Base-by-base conservation (phyloP, 371 early-diverging fungal species). In the Vairimorpha necatrix region DNA sequence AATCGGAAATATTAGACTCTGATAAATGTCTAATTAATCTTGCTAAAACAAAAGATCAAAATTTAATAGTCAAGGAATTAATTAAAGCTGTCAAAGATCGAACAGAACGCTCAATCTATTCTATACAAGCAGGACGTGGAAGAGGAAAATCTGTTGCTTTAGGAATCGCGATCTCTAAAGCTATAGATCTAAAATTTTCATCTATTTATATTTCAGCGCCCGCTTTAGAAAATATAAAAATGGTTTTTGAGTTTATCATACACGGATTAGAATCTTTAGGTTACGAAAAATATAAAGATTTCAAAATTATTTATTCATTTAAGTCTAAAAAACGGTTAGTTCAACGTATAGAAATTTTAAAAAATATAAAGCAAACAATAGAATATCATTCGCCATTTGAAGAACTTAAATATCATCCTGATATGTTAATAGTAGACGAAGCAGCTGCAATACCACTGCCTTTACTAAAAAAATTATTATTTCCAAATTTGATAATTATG, bases 101-200 rank as follows among this genome's bases (percentile, higher is more conserved):
- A 82, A 90, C 90, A 0, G 87, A 94, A 47, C 89, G 91, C 50
- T 89, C 90, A 46, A 94, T 94, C 0, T 92, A 94, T 32, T 87
- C 93, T 0, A 87, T 98, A 80, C 96, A 95, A 2, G 96, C 99
- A 28, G 88, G 91, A 34, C 92, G 99, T 88, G 99, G 99, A 82
- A 90, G 99, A 77, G 99, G 99, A 83, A 99, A 99, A 86, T 96
- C 96, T 14, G 97, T 98, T 0, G 90, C 96, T 0, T 87, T 99
- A 48, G 99, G 98, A 46, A 87, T 97, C 46, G 88, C 94, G 30
- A 90, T 97, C 82, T 93, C 97, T 0, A 89, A 93, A 0, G 98
- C 97, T 18, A 88, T 98, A 26, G 91, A 94, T 0, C 92, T 93
- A 82, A 95, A 95, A 34, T 68, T 67, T 86, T 46, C 58, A 16